Conservation (phyloP, 805 yeast genomes). For the Candida chilensis region DNA sequence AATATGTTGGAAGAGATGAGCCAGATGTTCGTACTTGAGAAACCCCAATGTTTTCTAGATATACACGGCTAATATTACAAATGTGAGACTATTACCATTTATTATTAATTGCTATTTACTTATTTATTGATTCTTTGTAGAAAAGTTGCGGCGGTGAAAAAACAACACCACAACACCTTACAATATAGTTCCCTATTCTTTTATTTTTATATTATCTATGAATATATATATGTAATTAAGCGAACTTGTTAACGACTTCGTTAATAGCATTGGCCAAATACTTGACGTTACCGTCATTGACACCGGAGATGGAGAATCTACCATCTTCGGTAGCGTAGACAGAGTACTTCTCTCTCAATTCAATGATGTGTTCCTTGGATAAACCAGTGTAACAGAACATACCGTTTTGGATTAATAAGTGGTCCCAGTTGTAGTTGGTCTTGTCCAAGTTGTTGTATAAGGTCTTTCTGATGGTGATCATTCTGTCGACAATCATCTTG, state of each 20-base stretch:
- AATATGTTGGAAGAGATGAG: conserved; percentile 67
- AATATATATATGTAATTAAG: too few species aligned
- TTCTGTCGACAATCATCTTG: conserved; percentile 67
- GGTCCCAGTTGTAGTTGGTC: conserved; percentile 72
- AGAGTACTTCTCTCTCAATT: conserved; percentile 60
- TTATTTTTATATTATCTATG: too few species aligned
- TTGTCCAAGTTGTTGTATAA: conserved; percentile 57
- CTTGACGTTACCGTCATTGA: conserved; percentile 72
- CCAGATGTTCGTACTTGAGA: conserved; percentile 93
- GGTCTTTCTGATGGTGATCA: conserved; percentile 59
- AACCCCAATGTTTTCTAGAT: too few species aligned
- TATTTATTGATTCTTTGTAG: too few species aligned
- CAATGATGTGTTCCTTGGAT: conserved; percentile 56
- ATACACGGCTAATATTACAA: too few species aligned
- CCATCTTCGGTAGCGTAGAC: conserved; percentile 88
- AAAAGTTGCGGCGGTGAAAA: too few species aligned
- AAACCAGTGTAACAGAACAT: conserved; percentile 95
- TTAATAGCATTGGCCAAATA: conserved; percentile 57
- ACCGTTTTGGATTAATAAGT: conserved; percentile 82
- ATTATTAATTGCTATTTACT: too few species aligned
- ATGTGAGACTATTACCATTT: too few species aligned
- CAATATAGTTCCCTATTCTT: too few species aligned
- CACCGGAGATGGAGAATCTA: conserved; percentile 84
- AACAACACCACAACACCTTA: too few species aligned
- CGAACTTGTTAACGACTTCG: conserved; percentile 20